Conservation (phyloP, 805 yeast genomes). For the Nakazawaea anatomiae region DNA sequence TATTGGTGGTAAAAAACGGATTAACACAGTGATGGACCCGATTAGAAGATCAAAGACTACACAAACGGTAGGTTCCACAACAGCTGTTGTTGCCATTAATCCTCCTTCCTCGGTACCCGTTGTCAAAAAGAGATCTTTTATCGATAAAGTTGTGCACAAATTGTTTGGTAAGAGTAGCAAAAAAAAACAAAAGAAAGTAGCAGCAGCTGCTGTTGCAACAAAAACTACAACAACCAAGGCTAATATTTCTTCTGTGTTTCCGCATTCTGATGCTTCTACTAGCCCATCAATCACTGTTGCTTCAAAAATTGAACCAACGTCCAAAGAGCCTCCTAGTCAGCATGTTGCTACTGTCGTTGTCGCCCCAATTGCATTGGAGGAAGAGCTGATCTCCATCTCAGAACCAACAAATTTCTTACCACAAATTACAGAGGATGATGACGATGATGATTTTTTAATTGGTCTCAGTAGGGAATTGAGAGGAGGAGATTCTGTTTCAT, state of each 20-base stretch:
- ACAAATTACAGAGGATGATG: neutral
- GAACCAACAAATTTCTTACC: neutral
- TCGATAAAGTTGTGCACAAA: neutral
- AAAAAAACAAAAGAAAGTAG: neutral
- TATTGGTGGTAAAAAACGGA: too few species aligned
- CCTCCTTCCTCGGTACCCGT: neutral
- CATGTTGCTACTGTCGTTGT: too few species aligned
- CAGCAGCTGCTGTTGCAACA: neutral
- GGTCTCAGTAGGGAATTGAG: neutral
- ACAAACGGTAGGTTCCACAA: too few species aligned
- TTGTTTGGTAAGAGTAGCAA: neutral
- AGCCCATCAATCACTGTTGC: neutral
- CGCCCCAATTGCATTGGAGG: too few species aligned
- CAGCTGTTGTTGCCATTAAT: too few species aligned
- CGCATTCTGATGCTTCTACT: neutral
- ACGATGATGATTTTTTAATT: neutral
- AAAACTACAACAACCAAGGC: too few species aligned
- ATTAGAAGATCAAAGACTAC: too few species aligned
- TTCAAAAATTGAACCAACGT: neutral
- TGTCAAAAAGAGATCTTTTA: slow-evolving; percentile 4
- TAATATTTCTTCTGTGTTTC: neutral
- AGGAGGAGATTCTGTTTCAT: neutral
- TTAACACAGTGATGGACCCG: too few species aligned
- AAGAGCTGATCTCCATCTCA: too few species aligned
- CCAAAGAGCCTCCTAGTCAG: too few species aligned